Percentiles rank a stretch among this genome's conserved stretches.
These are phyloP conservation scores for Puccinia hordei DNA, from an alignment of 1,284 basidiomycete genomes.

Conservation along the genomic window DNA sequence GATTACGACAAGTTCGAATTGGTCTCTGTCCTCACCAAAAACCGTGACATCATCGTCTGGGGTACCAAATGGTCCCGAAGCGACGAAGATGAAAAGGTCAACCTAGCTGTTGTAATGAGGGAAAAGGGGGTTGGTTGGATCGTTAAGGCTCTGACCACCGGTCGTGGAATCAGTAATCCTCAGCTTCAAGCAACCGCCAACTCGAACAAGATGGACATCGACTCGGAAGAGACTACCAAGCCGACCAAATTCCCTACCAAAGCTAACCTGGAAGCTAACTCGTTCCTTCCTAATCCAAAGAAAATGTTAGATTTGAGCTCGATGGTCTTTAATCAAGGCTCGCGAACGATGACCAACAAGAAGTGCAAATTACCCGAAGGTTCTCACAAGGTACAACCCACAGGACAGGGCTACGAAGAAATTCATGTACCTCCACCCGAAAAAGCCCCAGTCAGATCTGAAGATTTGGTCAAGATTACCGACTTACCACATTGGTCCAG, in stretches of 20 bases:
- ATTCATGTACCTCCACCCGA: slow-evolving; percentile 96
- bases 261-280: slow-evolving; percentile 83
- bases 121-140: slow-evolving; percentile 98
- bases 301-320: slow-evolving; percentile 84
- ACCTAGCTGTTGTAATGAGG: slow-evolving; percentile 96
- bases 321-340: slow-evolving; percentile 93
- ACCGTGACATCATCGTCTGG: slow-evolving; percentile 95
- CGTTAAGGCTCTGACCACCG: slow-evolving; percentile 70
- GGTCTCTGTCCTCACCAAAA: slow-evolving; percentile 87
- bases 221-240: slow-evolving; percentile 58
- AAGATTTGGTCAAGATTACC: slow-evolving; percentile 73
- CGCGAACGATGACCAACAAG: slow-evolving; percentile 96
- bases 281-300: slow-evolving; percentile 77
- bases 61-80: slow-evolving; percentile 92
- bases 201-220: slow-evolving; percentile 71
- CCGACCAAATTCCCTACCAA: slow-evolving; percentile 72
- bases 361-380: slow-evolving; percentile 97
- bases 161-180: slow-evolving; percentile 53
- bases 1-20: slow-evolving; percentile 86
- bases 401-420: slow-evolving; percentile 96
- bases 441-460: slow-evolving; percentile 66
- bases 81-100: slow-evolving; percentile 84
- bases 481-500: slow-evolving; percentile 83
- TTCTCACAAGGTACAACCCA: slow-evolving; percentile 80
- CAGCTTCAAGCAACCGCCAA: slow-evolving; percentile 43